Evolutionary conservation across 257 asterid genomes (phyloP).

Genomic region (Solanum ossicruentum): DNA sequence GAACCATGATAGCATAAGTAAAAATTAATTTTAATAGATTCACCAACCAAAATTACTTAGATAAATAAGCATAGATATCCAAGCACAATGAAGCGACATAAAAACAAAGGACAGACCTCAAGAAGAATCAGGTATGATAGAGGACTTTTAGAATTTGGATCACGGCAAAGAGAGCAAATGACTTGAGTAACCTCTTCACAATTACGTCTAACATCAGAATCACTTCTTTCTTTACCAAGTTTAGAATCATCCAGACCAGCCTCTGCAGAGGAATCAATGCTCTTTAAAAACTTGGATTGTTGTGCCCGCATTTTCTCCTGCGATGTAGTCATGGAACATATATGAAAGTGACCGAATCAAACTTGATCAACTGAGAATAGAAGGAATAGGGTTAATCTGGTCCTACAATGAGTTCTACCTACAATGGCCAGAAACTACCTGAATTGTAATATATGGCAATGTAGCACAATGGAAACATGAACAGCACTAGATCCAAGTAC

Average conservation of each 20-base stretch:
- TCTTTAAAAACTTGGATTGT: constrained; percentile 78
- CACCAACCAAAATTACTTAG: not conserved
- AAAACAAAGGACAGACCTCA: constrained; percentile 42
- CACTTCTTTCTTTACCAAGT: constrained; percentile 30
- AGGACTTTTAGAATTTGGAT: constrained; percentile 58
- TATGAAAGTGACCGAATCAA: not conserved
- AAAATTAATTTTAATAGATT: not conserved
- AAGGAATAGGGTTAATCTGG: not conserved
- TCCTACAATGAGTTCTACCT: not conserved
- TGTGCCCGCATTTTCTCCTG: constrained; percentile 91
- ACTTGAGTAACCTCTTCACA: constrained; percentile 46
- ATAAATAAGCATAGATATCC: not conserved
- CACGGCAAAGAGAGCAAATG: constrained; percentile 87
- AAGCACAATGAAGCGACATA: not conserved
- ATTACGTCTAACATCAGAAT: constrained; percentile 25
- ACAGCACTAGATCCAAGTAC: not conserved
- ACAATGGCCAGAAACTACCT: not conserved
- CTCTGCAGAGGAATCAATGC: constrained; percentile 44
- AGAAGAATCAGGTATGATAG: constrained; percentile 84
- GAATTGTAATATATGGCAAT: not conserved
- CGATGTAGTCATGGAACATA: constrained; percentile 6
- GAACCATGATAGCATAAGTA: constrained; percentile 15
- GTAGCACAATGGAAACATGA: not conserved
- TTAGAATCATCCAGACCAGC: constrained; percentile 46
- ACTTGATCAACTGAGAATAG: not conserved